These are phyloP conservation scores for Celoporthe dispersa DNA, from an alignment of 2,329 filamentous ascomycete species.

Conservation along the genomic window DNA sequence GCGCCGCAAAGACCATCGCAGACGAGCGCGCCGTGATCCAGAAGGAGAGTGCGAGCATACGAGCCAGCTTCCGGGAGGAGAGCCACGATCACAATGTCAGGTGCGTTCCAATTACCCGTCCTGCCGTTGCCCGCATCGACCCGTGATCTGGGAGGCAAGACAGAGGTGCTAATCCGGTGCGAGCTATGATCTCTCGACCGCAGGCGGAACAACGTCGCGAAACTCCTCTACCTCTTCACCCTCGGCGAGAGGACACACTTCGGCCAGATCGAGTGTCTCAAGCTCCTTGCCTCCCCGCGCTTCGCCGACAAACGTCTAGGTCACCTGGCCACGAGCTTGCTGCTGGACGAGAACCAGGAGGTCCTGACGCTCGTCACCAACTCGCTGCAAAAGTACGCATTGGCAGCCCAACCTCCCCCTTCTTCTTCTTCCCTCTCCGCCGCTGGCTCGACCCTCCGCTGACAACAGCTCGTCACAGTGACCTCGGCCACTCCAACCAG, in stretches of 20 bases:
- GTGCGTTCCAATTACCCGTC: constrained; percentile 53
- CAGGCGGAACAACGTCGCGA: constrained; percentile 98
- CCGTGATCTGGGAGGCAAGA: not conserved
- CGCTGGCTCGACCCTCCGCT: constrained; percentile 35
- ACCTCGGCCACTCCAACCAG: constrained; percentile 95
- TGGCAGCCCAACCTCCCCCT: too few relatives aligned
- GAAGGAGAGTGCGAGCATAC: constrained; percentile 97
- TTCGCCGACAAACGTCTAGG: constrained; percentile 98
- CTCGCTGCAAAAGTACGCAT: constrained; percentile 86
- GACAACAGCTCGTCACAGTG: constrained; percentile 58
- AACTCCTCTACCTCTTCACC: constrained; percentile 97
- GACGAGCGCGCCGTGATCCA: constrained; percentile 98
- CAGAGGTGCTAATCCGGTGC: constrained; percentile 27
- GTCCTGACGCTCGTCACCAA: constrained; percentile 97
- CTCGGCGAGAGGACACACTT: constrained; percentile 97
- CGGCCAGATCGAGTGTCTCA: constrained; percentile 98
- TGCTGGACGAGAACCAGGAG: constrained; percentile 98
- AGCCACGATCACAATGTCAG: constrained; percentile 88
- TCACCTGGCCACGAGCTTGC: constrained; percentile 92
- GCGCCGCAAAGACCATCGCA: constrained; percentile 97
- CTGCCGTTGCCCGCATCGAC: too few relatives aligned
- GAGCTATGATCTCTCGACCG: constrained; percentile 23
- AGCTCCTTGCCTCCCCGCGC: constrained; percentile 92
- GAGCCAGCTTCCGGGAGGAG: constrained; percentile 97
- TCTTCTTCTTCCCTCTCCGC: too few relatives aligned